A percentile compares a stretch with the other conserved stretches of the same genome.
Evolutionary conservation across 2,329 filamentous ascomycete genomes (phyloP).

Genomic region (Aphanocladium album): DNA sequence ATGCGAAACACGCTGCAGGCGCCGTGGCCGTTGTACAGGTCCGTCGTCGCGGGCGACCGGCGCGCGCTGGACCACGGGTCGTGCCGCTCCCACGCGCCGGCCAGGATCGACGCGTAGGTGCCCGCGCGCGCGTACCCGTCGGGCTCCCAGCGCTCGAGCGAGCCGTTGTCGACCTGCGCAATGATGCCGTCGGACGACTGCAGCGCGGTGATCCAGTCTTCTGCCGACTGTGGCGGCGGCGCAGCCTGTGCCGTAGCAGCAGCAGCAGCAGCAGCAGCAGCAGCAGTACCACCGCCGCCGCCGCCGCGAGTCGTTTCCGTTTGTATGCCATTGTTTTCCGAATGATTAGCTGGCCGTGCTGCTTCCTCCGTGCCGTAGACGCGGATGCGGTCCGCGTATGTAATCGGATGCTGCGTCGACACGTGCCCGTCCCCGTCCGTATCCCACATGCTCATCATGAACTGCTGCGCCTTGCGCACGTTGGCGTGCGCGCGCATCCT

Average conservation of each 20-base stretch:
- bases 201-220: conserved; percentile 35
- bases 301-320: no score
- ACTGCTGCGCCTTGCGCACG: conserved; percentile 58
- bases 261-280: no score
- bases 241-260: no score
- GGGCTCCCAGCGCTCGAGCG: conserved; percentile 66
- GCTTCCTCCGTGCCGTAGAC: no score
- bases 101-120: conserved; percentile 50
- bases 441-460: conserved; percentile 65
- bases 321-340: no score
- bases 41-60: conserved; percentile 47
- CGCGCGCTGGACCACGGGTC: conserved; percentile 51
- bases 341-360: no score
- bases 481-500: conserved; percentile 62
- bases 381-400: conserved; percentile 64
- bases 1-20: conserved; percentile 55
- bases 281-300: no score
- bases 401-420: conserved; percentile 56
- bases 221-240: conserved; percentile 25
- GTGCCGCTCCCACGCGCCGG: conserved; percentile 50
- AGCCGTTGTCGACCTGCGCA: conserved; percentile 67
- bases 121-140: conserved; percentile 55
- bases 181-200: conserved; percentile 47
- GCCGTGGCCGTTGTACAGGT: conserved; percentile 54
- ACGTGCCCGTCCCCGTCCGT: conserved; percentile 43